Conservation (phyloP, 306 rosid genomes). For the Ormosia semicastrata region DNA sequence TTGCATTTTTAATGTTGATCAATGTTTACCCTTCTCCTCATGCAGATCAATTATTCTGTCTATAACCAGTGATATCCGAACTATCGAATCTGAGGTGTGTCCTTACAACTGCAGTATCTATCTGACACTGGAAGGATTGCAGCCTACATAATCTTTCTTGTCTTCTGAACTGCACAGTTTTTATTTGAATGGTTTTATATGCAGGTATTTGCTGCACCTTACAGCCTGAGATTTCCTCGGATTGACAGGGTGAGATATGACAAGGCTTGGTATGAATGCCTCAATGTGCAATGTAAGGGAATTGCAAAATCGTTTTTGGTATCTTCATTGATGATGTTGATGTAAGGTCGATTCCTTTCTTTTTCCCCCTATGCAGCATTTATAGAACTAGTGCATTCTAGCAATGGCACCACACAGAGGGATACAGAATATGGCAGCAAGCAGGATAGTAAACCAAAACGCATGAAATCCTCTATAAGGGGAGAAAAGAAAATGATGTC, state of each 20-base stretch:
- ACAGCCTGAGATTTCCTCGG: slow-evolving; percentile 92
- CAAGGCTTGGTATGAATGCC: slow-evolving; percentile 96
- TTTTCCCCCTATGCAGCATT: slow-evolving; percentile 62
- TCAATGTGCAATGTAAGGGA: slow-evolving; percentile 85
- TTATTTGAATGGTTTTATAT: slow-evolving; percentile 33
- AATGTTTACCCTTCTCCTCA: slow-evolving; percentile 9
- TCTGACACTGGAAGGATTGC: slow-evolving; percentile 9
- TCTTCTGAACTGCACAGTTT: not conserved
- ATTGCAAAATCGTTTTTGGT: slow-evolving; percentile 14
- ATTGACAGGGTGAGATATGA: slow-evolving; percentile 89
- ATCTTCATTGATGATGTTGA: slow-evolving; percentile 24
- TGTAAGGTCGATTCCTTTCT: slow-evolving; percentile 5
- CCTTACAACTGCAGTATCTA: slow-evolving; percentile 22
- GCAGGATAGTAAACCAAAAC: slow-evolving; percentile 54
- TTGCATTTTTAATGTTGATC: slow-evolving; percentile 18
- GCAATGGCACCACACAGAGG: slow-evolving; percentile 82
- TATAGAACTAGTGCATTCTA: slow-evolving; percentile 77
- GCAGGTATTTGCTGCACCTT: slow-evolving; percentile 90
- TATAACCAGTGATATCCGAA: slow-evolving; percentile 93
- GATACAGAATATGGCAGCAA: slow-evolving; percentile 48
- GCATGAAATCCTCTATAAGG: slow-evolving; percentile 47
- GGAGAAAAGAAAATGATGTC: slow-evolving; percentile 57
- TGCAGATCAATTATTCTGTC: slow-evolving; percentile 54
- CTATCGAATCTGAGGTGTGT: slow-evolving; percentile 85
- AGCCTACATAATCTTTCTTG: slow-evolving; percentile 24